phyloP scores from a whole-genome alignment of 495 filamentous ascomycete genomes.

The Xylaria intraflava region DNA sequence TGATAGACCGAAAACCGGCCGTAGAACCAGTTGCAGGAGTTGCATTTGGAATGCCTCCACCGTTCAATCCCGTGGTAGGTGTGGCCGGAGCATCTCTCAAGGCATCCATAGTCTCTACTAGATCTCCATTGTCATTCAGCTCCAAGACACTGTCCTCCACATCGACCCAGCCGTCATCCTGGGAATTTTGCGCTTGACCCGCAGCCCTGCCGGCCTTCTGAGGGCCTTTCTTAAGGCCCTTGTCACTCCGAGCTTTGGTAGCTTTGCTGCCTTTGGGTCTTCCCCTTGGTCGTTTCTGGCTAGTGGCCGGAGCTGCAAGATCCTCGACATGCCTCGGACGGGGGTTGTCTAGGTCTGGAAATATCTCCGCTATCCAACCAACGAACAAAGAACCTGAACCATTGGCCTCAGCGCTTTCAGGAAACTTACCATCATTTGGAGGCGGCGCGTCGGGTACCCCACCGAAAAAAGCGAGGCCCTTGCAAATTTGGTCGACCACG shows the following conservation, averaged over 20 bases:
- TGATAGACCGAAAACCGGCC: constrained; percentile 27
- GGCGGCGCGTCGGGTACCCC: constrained; percentile 50
- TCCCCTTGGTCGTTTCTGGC: constrained; percentile 36
- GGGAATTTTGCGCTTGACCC: constrained; percentile 19
- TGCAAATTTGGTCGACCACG: constrained; percentile 53
- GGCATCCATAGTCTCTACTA: constrained; percentile 17
- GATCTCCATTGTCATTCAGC: constrained; percentile 20
- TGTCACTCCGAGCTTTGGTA: constrained; percentile 42
- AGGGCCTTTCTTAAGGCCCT: constrained; percentile 43
- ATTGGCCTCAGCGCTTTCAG: constrained; percentile 47
- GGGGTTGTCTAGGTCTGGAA: constrained; percentile 36
- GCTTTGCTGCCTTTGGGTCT: constrained; percentile 49
- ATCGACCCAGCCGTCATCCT: constrained; percentile 31
- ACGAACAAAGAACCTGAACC: constrained; percentile 50
- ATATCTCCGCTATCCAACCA: constrained; percentile 54
- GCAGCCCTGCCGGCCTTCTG: constrained; percentile 8
- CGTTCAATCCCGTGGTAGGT: constrained; percentile 11
- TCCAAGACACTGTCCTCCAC: constrained; percentile 25
- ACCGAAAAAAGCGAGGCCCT: constrained; percentile 52
- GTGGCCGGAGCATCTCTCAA: constrained; percentile 18
- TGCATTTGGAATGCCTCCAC: constrained; percentile 13
- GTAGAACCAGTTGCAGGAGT: constrained; percentile 20
- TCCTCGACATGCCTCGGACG: constrained; percentile 10
- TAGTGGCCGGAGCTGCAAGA: constrained; percentile 18
- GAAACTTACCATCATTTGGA: constrained; percentile 44